Base-by-base conservation (phyloP, 2,329 filamentous ascomycete species). In the Seiridium cupressi region DNA sequence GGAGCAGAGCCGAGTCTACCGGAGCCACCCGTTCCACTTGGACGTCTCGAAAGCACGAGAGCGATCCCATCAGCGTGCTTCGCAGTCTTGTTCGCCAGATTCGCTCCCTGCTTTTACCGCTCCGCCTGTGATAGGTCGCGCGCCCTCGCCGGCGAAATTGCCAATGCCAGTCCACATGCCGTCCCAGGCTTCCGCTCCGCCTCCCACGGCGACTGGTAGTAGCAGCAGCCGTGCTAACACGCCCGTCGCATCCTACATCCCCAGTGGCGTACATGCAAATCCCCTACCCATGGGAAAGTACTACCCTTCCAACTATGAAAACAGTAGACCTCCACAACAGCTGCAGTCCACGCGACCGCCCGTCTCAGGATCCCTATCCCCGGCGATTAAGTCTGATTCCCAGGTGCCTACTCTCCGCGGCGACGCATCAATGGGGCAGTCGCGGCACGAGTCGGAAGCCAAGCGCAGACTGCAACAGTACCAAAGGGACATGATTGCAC, bases 231-330 rank as follows among this genome's bases (percentile, higher is more conserved):
- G 63, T 8, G 62, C 74, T 36, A 76, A 74, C 64, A 79, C 78
- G 5, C 79, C 81, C 5, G 76, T 84, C 42, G 73, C 81, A 7
- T 82, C 82, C 1, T 84, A 84, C 61, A 74, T 81, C 38, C 81
- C 82, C 5, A 78, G 77, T 34, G 82, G 81, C 2, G 74, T 79
- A 44, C 77, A 81, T 55, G 78, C 79, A 44, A 77, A 72, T 42
- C 72, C 77, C 3, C 72, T 85, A 38, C 82, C 84, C 0, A 76
- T 86, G 72, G 85, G 85, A 32, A 88, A 87, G 72, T 88, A 88
- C 66, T 86, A 88, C 61, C 85, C 85, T 0, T 81, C 83, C 34
- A 87, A 87, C 71, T 88, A 86, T 65, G 82, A 85, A 64, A 76
- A 74, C 35, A 69, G 76, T 55, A 74, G 72, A 55, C 66, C 73